phyloP scores from a whole-genome alignment of 805 yeast genomes.

The Ogataea angusta region DNA sequence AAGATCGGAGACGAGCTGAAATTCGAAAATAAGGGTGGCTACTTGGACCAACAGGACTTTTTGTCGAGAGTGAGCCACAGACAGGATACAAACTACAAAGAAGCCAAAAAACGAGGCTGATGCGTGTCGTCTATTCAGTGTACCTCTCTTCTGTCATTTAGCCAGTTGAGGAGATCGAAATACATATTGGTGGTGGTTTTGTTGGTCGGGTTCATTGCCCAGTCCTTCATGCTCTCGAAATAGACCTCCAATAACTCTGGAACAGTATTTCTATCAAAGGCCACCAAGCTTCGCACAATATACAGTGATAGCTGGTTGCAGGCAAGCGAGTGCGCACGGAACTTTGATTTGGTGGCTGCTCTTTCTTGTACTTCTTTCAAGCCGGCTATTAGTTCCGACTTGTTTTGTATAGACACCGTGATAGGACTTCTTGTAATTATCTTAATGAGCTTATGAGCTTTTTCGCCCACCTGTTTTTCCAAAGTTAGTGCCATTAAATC shows the following conservation, averaged over 20 bases:
- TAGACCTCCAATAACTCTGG: slow-evolving; percentile 55
- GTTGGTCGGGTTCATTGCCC: slow-evolving; percentile 52
- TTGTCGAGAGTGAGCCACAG: slow-evolving; percentile 67
- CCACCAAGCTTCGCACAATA: slow-evolving; percentile 53
- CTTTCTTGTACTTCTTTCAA: slow-evolving; percentile 43
- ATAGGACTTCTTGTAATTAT: slow-evolving; percentile 47
- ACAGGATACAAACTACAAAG: slow-evolving; percentile 48
- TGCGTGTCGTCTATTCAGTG: neutral
- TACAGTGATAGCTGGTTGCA: slow-evolving; percentile 66
- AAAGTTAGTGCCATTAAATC: slow-evolving; percentile 61
- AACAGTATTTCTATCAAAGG: slow-evolving; percentile 35
- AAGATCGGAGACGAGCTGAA: slow-evolving; percentile 81
- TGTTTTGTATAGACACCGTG: slow-evolving; percentile 24
- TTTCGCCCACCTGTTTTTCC: slow-evolving; percentile 67
- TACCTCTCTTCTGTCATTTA: slow-evolving; percentile 45
- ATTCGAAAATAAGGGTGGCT: slow-evolving; percentile 84
- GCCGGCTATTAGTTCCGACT: slow-evolving; percentile 17
- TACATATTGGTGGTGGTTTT: slow-evolving; percentile 56
- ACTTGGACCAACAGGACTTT: slow-evolving; percentile 87
- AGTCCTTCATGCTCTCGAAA: slow-evolving; percentile 48
- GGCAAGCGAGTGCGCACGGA: slow-evolving; percentile 51
- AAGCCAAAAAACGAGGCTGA: slow-evolving; percentile 28
- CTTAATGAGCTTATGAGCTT: slow-evolving; percentile 71
- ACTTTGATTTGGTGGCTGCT: slow-evolving; percentile 41
- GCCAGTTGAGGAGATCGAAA: slow-evolving; percentile 79